Base-by-base conservation (phyloP, 176 grass and related monocot species). In the Phoenix roebelenii region DNA sequence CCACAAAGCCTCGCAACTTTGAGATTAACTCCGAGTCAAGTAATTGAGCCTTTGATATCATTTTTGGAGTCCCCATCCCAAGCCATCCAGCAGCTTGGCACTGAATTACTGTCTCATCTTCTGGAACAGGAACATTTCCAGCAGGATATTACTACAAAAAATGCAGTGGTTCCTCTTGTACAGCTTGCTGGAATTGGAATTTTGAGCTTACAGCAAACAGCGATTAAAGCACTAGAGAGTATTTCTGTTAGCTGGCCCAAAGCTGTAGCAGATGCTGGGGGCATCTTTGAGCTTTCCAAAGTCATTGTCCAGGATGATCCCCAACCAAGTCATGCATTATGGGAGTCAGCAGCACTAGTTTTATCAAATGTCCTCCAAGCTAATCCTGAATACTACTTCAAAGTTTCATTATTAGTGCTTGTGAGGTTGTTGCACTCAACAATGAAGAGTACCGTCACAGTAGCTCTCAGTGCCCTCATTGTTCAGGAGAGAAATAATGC, bases 101-200 rank as follows among this genome's bases (percentile, higher is more conserved):
- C 87, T 44, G 92, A 97, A 65, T 74, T 97, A 65, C 56, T 97
- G 14, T 87, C 82, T 20, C 83, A 91, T 82, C 83, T 97, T 83
- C 66, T 97, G 60, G 87, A 91, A 72, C 87, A 97, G 51, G 92
- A 97, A 58, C 92, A 97, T 88, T 88, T 97, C 60, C 84, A 97
- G 60, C 81, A 87, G 59, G 92, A 97, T 75, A 88, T 91, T 54
- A 91, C 84, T 60, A 97, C 92, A 30, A 74, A 90, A 77, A 80
- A 82, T 85, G 92, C 92, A 59, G 87, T 97, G 71, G 81, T 80
- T 59, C 92, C 92, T 59, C 78, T 97, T 15, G 92, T 97, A 61
- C 92, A 87, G 75, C 86, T 97, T 79, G 80, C 87, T 52, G 92
- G 92, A 63, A 91, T 91, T 74, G 87, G 92, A 58, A 91, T 97